phyloP scores from a whole-genome alignment of 1,139 yeast species.

The Yamadazyma triangularis region DNA sequence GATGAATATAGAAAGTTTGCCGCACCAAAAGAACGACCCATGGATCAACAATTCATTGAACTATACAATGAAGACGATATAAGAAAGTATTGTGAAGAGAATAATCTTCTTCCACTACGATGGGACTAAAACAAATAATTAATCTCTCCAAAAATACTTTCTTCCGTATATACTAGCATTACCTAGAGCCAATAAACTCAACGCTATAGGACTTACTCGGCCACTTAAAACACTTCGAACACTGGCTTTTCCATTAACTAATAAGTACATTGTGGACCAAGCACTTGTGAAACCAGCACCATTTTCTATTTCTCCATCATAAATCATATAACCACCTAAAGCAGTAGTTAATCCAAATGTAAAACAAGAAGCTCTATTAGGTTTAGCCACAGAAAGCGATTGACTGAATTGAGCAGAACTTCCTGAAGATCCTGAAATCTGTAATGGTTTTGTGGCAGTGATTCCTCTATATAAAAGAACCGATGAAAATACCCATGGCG shows the following conservation, averaged over 20 bases:
- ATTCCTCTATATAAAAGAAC: conserved; percentile 43
- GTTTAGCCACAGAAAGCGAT: conserved; percentile 25
- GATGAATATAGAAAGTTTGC: conserved; percentile 94
- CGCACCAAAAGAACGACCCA: conserved; percentile 88
- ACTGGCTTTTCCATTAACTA: conserved; percentile 69
- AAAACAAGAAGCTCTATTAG: conserved; percentile 34
- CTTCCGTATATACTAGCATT: conserved; percentile 68
- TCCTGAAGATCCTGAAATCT: conserved; percentile 23
- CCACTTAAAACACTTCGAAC: conserved; percentile 34
- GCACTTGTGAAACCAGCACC: conserved; percentile 89
- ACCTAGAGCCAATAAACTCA: conserved; percentile 55
- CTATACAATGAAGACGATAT: conserved; percentile 69
- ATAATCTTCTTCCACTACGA: conserved; percentile 59
- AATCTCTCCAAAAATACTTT: conserved; percentile 47
- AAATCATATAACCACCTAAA: conserved; percentile 75
- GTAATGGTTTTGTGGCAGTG: conserved; percentile 18
- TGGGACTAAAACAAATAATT: conserved; percentile 41
- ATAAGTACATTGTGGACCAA: conserved; percentile 75
- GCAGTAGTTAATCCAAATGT: conserved; percentile 68
- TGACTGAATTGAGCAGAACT: conserved; percentile 25
- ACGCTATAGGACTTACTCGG: conserved; percentile 56
- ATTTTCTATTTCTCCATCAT: conserved; percentile 75
- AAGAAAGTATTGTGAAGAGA: conserved; percentile 44
- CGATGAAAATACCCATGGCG: conserved; percentile 45
- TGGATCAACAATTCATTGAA: conserved; percentile 94